Evolutionary conservation across 192 early-diverging fungal genomes (phyloP), one percentile per base, ranked within the genome.

Genomic region (Spizellomyces sp.): DNA sequence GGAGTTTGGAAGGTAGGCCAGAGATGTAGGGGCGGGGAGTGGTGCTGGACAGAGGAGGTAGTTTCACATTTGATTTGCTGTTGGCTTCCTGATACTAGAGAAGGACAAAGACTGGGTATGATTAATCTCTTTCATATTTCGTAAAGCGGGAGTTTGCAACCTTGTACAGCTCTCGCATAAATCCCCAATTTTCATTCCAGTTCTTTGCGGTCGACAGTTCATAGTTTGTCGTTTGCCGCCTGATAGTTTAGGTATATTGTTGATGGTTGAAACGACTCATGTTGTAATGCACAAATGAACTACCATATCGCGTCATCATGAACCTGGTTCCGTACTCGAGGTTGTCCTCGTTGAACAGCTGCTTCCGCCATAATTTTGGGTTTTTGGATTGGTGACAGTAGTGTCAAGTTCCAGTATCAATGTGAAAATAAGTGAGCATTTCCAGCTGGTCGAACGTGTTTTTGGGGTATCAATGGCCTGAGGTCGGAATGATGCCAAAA

Each of bases 241-340:
- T 85, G 36, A 5, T 19, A 50, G 43, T 8, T 45, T 50, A 12
- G 45, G 14, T 9, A 48, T 52, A 36, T 22, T 21, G 6, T 58
- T 42, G 12, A 36, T 36, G 27, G 3, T 12, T 5, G 0, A 36
- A 52, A 36, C 19, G 44, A n/a, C n/a, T 5, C 6, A n/a, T 45
- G 55, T 6, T 48, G 9, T 27, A 46, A 9, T 45, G 45, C 5
- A 52, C 8, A 17, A n/a, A 9, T 9, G 15, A 71, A 56, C 0
- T 48, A 84, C 83, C 83, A 84, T 43, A 84, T 84, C 10, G 83
- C 83, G 48, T 76, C 83, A 62, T 81, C 75, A 67, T 84, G 83
- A n/a, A 84, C 80, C 48, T 66, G 68, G 57, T 81, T 81, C 22
- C 67, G 50, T 22, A 81, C 68, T 5, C 79, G 66, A 8, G 17